These are phyloP conservation scores for Penicillium sp. DNA, from an alignment of 2,329 filamentous ascomycete species.

Conservation along the genomic window DNA sequence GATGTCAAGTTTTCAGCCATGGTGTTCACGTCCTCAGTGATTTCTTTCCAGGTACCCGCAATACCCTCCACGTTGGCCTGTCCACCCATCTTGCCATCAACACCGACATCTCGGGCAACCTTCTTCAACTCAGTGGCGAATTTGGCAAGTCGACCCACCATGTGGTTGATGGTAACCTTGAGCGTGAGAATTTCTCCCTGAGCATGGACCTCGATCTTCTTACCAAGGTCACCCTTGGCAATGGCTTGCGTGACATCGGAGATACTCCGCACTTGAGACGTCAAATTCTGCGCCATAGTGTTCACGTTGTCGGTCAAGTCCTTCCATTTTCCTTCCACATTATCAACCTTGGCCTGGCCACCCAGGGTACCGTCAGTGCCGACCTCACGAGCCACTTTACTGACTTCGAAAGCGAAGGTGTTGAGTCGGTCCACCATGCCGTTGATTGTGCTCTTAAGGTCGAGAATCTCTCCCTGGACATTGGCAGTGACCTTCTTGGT, in stretches of 20 bases:
- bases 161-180: slow-evolving; percentile 98
- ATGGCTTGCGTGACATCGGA: slow-evolving; percentile 94
- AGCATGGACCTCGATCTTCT: slow-evolving; percentile 92
- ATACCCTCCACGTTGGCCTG: slow-evolving; percentile 93
- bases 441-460: slow-evolving; percentile 87
- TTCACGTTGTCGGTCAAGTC: slow-evolving; percentile 69
- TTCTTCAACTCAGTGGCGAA: slow-evolving; percentile 96
- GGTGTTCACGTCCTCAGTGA: slow-evolving; percentile 94
- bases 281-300: slow-evolving; percentile 67
- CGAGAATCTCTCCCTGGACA: slow-evolving; percentile 89
- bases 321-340: slow-evolving; percentile 68
- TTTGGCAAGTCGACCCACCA: slow-evolving; percentile 92
- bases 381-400: slow-evolving; percentile 66
- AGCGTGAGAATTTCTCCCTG: slow-evolving; percentile 92
- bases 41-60: slow-evolving; percentile 95
- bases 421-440: slow-evolving; percentile 67
- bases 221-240: slow-evolving; percentile 92
- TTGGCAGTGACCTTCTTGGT: slow-evolving; percentile 96
- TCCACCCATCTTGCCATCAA: slow-evolving; percentile 97
- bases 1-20: slow-evolving; percentile 88
- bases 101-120: slow-evolving; percentile 93
- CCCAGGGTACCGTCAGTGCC: slow-evolving; percentile 66
- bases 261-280: slow-evolving; percentile 77
- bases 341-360: slow-evolving; percentile 65
- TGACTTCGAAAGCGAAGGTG: slow-evolving; percentile 66